Base-by-base conservation (phyloP, 805 yeast species). In the Lipomyces yamanashiensis region DNA sequence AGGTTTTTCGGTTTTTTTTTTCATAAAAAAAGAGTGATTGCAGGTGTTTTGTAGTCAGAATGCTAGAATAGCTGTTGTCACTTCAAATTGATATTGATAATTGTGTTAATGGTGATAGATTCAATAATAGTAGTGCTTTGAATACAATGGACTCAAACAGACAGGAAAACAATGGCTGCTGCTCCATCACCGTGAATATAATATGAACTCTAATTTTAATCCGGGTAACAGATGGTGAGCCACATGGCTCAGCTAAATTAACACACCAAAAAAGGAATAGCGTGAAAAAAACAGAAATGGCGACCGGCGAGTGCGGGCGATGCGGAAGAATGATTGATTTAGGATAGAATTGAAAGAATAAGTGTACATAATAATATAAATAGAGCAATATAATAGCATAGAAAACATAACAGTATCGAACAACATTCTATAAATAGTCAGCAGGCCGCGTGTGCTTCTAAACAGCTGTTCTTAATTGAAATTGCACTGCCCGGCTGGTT, bases 211-310 rank as follows among this genome's bases (percentile, higher is more conserved):
- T 28, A 28, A 28, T 3, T 3, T 28, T 5, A 15, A 28, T 7
- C 53, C 53, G 39, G 40, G 53, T 34, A 49, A 49, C 17, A 28
- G 5, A 28, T 2, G 5, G 5, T 28, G 17, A 28, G 53, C 40
- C 15, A 41, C 53, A 10, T 43, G 40, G 44, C 34, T 34, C 50
- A 45, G 50, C 12, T 33, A 51, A 51, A 51, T 36, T 51, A 51
- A 10, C n/a, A 17, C 9, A 9, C 50, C 40, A 2, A 37, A 51
- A 51, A 15, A 17, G 33, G 54, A 2, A n/a, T 51, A 51, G 54
- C 44, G 54, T 15, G 19, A n/a, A 43, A n/a, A 40, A 7, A n/a
- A 4, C 44, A 3, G 48, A n/a, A 43, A 28, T 28, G 28, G 5
- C 2, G 28, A 5, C 28, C 28, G 28, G 28, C 48, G 21, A 17